These are phyloP conservation scores for Colletotrichum sp. DNA, from an alignment of 2,329 filamentous ascomycete species.

Conservation along the genomic window DNA sequence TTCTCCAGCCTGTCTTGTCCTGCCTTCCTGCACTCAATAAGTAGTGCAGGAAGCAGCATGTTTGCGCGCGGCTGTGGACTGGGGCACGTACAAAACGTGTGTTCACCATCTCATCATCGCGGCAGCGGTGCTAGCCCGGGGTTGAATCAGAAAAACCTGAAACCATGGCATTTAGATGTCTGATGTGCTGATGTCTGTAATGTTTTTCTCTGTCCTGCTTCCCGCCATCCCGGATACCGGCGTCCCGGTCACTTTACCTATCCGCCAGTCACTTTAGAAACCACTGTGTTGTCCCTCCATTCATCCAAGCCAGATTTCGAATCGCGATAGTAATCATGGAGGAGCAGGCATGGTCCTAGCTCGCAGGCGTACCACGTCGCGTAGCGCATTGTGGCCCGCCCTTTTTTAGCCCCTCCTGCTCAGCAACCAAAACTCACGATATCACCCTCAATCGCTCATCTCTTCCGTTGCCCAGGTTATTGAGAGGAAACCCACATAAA, in stretches of 20 bases:
- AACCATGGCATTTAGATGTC: conserved; percentile 11
- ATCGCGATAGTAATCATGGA: background rate
- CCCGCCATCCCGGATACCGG: background rate
- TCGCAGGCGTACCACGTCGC: background rate
- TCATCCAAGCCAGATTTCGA: background rate
- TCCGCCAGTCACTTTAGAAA: background rate
- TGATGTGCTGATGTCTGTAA: background rate
- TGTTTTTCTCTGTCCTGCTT: background rate
- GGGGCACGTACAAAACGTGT: background rate
- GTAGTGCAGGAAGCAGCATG: background rate
- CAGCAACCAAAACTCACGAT: conserved; percentile 2
- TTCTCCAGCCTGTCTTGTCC: background rate
- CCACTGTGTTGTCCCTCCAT: background rate
- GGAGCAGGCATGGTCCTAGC: conserved; percentile 5
- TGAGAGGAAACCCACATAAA: background rate
- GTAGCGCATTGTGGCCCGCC: background rate
- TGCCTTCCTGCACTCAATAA: background rate
- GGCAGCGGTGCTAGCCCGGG: background rate
- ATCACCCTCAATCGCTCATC: background rate
- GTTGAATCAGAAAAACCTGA: background rate
- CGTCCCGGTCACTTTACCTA: background rate
- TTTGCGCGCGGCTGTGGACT: background rate
- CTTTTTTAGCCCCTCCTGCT: background rate
- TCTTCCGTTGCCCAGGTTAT: background rate
- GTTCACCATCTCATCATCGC: conserved; percentile 9